These are phyloP conservation scores for Boletus subcaerulescens DNA, from an alignment of 768 basidiomycete genomes.

Conservation along the genomic window DNA sequence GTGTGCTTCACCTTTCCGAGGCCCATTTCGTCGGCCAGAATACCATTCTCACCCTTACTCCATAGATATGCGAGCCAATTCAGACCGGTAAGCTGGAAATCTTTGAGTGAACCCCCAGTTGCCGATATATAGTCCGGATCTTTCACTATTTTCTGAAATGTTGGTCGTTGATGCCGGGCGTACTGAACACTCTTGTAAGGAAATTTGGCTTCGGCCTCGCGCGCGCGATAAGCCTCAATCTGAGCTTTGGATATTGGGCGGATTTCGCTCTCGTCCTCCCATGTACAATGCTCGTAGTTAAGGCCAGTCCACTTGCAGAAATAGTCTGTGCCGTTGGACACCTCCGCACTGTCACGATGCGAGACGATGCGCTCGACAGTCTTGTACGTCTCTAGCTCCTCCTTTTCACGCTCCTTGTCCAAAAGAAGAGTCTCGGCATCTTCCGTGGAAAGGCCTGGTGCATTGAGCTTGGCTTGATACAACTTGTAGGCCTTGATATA, in stretches of 20 bases:
- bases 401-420: conserved; percentile 87
- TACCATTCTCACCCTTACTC: conserved; percentile 93
- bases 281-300: conserved; percentile 93
- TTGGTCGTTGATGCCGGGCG: conserved; percentile 62
- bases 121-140: conserved; percentile 82
- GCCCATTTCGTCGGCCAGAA: conserved; percentile 99
- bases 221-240: conserved; percentile 73
- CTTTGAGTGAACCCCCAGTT: conserved; percentile 87
- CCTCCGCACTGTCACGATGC: conserved; percentile 60
- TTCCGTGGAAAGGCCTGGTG: conserved; percentile 73
- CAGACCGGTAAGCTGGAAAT: conserved; percentile 96
- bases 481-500: conserved; percentile 90
- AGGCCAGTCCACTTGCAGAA: conserved; percentile 97
- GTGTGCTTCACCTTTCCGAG: conserved; percentile 73
- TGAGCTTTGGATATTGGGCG: conserved; percentile 71
- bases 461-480: conserved; percentile 63
- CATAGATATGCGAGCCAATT: conserved; percentile 99
- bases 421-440: conserved; percentile 87
- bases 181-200: conserved; percentile 82
- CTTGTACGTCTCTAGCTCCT: conserved; percentile 88
- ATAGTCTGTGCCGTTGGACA: conserved; percentile 63
- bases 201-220: conserved; percentile 76
- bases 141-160: conserved; percentile 77
- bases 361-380: conserved; percentile 88
- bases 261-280: conserved; percentile 85